Evolutionary conservation across 179 eudicot species (phyloP).

Genomic region (Actinidia chinensis): DNA sequence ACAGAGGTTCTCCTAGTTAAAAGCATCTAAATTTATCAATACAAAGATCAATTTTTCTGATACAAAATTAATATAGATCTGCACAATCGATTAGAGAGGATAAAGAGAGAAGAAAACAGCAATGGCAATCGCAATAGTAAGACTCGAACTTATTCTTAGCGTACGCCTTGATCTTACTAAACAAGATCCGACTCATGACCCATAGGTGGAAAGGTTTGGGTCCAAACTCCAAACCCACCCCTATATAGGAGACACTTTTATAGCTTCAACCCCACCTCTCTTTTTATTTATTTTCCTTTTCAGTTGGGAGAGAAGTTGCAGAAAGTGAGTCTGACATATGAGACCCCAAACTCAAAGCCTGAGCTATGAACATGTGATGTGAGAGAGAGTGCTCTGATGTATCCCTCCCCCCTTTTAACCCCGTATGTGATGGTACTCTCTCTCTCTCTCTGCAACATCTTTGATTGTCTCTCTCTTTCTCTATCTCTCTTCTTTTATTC

Average conservation of each 20-base stretch:
- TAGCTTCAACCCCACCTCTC: not conserved
- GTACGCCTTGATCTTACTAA: too few species aligned
- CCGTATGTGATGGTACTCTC: conserved; percentile 1
- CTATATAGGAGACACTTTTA: not conserved
- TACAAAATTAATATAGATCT: too few species aligned
- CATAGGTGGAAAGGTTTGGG: not conserved
- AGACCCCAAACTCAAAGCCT: not conserved
- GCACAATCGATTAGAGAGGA: too few species aligned
- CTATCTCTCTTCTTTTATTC: not conserved
- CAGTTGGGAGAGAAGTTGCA: conserved; percentile 16
- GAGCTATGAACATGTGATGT: not conserved
- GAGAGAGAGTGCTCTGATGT: conserved; percentile 18
- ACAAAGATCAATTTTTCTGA: too few species aligned
- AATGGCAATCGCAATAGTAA: too few species aligned
- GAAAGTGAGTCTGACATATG: conserved; percentile 25
- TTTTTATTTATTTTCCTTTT: conserved; percentile 15
- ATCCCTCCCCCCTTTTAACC: conserved; percentile 12
- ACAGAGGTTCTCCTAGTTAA: too few species aligned
- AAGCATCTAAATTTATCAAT: too few species aligned
- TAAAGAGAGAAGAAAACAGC: too few species aligned
- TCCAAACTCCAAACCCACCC: not conserved
- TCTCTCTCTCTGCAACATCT: conserved; percentile 1
- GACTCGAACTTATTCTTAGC: too few species aligned
- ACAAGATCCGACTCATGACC: too few species aligned
- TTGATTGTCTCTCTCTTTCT: not conserved